Conservation (phyloP, 1,284 basidiomycete species). For the Tilletia setariae region DNA sequence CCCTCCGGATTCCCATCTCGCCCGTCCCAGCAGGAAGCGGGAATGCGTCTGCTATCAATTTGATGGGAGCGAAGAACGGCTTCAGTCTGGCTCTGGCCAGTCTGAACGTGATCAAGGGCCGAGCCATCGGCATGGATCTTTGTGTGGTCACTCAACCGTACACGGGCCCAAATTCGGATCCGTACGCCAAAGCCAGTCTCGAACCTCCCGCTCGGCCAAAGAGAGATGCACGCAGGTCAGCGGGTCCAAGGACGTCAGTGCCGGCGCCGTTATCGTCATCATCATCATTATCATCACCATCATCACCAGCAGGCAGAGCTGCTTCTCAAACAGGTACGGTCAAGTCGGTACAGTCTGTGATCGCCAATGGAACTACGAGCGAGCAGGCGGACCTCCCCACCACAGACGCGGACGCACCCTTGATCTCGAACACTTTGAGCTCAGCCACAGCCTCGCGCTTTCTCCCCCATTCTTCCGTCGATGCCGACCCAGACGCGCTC, state of each 20-base stretch:
- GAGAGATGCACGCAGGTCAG: neutral
- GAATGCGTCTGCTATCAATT: slow-evolving; percentile 73
- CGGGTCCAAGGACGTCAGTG: neutral
- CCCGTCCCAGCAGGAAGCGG: slow-evolving; percentile 86
- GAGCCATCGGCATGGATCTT: slow-evolving; percentile 70
- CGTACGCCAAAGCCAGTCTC: neutral
- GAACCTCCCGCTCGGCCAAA: neutral
- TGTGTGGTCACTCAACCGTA: slow-evolving; percentile 72
- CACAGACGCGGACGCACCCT: neutral
- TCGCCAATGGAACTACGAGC: neutral
- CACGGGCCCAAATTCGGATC: slow-evolving; percentile 54
- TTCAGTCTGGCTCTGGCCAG: slow-evolving; percentile 61
- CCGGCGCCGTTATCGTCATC: no score
- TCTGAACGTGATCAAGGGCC: slow-evolving; percentile 83
- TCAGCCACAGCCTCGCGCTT: slow-evolving; percentile 10
- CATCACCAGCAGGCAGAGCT: neutral
- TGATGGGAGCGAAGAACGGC: slow-evolving; percentile 58
- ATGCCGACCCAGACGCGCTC: slow-evolving; percentile 1
- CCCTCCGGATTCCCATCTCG: slow-evolving; percentile 72
- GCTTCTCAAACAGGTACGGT: no score
- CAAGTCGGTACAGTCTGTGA: neutral
- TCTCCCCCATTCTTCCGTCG: neutral
- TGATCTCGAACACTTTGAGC: neutral
- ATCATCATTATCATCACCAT: no score
- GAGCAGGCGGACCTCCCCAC: neutral